phyloP scores from a whole-genome alignment of 1,139 yeast genomes.

The Torulaspora pretoriensis region DNA sequence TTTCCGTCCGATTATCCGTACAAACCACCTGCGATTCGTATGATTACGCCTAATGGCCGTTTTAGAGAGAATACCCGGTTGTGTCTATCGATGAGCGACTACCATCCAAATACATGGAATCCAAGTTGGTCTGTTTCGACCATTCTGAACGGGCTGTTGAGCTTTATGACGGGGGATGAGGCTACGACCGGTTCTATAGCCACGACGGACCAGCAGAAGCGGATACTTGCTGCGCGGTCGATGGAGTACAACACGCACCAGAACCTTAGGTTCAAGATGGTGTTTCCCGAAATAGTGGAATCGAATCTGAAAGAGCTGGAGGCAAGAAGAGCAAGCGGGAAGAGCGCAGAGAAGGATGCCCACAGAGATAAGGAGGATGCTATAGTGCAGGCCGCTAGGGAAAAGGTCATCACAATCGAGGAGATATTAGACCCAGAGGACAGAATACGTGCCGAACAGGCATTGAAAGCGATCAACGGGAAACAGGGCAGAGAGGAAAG shows the following conservation, averaged over 20 bases:
- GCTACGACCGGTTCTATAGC: conserved; percentile 56
- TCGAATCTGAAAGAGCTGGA: conserved; percentile 40
- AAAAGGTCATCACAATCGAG: conserved; percentile 35
- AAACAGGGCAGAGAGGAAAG: conserved; percentile 10
- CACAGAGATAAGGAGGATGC: conserved; percentile 17
- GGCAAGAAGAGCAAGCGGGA: conserved; percentile 18
- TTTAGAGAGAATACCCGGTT: conserved; percentile 74
- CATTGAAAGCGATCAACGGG: conserved; percentile 12
- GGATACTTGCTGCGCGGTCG: conserved; percentile 49
- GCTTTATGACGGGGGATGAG: conserved; percentile 73
- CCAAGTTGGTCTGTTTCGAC: conserved; percentile 94
- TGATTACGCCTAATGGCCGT: conserved; percentile 83
- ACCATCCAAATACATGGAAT: conserved; percentile 91
- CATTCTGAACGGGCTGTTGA: conserved; percentile 74
- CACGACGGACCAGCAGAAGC: conserved; percentile 48
- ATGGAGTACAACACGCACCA: conserved; percentile 57
- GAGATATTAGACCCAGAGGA: conserved; percentile 47
- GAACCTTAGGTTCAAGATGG: conserved; percentile 49
- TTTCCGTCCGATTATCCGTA: conserved; percentile 89
- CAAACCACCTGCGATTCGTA: conserved; percentile 86
- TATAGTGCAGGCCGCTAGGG: conserved; percentile 31
- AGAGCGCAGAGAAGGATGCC: conserved; percentile 9
- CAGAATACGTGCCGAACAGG: conserved; percentile 40
- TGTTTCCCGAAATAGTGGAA: conserved; percentile 66
- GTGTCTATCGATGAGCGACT: conserved; percentile 86